phyloP scores from a whole-genome alignment of 345 rosid genomes.

The Boechera retrofracta region DNA sequence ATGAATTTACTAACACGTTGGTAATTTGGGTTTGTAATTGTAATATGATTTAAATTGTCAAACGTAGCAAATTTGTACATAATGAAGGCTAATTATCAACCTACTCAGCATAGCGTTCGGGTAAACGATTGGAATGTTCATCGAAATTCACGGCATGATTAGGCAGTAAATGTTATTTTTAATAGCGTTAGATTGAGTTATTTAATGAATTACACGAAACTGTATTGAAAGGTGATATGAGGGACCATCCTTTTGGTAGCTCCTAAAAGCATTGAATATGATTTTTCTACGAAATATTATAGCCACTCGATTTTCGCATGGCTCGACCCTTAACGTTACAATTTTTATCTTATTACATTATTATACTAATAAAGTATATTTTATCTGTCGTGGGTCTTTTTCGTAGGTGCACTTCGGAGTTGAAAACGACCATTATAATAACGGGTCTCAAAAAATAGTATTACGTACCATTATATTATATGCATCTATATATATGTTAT shows the following conservation, averaged over 20 bases:
- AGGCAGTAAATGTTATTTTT: constrained; percentile 17
- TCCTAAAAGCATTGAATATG: constrained; percentile 46
- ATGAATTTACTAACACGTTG: neutral
- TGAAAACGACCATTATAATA: constrained; percentile 39
- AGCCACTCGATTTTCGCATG: constrained; percentile 44
- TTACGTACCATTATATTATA: neutral
- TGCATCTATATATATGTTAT: neutral
- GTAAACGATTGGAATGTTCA: constrained; percentile 15
- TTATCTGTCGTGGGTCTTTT: constrained; percentile 41
- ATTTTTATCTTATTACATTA: constrained; percentile 15
- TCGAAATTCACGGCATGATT: constrained; percentile 15
- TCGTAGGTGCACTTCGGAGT: constrained; percentile 39
- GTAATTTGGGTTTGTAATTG: neutral
- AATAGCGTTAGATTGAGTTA: constrained; percentile 45
- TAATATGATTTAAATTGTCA: neutral
- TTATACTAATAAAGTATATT: constrained; percentile 24
- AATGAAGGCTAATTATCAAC: neutral
- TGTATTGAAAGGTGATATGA: constrained; percentile 28
- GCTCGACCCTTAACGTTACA: constrained; percentile 44
- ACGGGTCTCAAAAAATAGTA: neutral
- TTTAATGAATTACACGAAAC: constrained; percentile 36
- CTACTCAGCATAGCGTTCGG: neutral
- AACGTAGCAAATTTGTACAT: neutral
- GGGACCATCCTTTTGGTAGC: constrained; percentile 56
- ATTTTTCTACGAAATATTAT: constrained; percentile 36